Base-by-base conservation (phyloP, 768 basidiomycete species). In the Suillus variegatus region DNA sequence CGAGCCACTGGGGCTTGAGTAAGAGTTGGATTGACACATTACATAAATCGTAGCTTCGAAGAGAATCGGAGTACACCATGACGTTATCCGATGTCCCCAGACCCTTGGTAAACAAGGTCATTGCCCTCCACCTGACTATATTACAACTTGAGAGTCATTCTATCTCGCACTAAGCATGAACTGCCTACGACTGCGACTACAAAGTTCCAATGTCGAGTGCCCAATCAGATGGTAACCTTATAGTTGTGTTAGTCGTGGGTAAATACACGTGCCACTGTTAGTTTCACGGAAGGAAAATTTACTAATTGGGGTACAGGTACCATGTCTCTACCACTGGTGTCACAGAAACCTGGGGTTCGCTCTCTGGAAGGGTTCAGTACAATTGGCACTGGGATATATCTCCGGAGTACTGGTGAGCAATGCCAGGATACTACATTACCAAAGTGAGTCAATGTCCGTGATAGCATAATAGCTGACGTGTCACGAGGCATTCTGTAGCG, bases 381-480 rank as follows among this genome's bases (percentile, higher is more conserved):
- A 18, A 60, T 60, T 20, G 58, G 58, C 41, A 60, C 10, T 43
- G 58, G 58, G 25, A 60, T 60, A 28, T 43, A 60, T 60, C 58
- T 60, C 18, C 40, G 58, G 41, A 10, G 12, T 25, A 28, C 3
- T 18, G 10, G 6, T 20, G 40, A 43, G 40, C 58, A 28, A 43
- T 60, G 58, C 25, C 58, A 60, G 40, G 58, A 43, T 60, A 43
- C 68, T 43, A 28, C 68, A 35, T 46, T 60, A 1, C 74, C 74
- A 64, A 68, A 65, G 75, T 75, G 65, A 18, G 75, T 66, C 38
- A 41, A 10, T 55, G 47, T 20, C 22, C n/a, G 10, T 38, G 41
- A 12, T 20, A 20, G 58, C 28, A 60, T 13, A 6, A 32, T 28
- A 28, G 18, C 25, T 58, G 40, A 58, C 18, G 16, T 38, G 6